Evolutionary conservation across 1,284 basidiomycete genomes (phyloP).

Genomic region (Rhodotorula mucilaginosa): DNA sequence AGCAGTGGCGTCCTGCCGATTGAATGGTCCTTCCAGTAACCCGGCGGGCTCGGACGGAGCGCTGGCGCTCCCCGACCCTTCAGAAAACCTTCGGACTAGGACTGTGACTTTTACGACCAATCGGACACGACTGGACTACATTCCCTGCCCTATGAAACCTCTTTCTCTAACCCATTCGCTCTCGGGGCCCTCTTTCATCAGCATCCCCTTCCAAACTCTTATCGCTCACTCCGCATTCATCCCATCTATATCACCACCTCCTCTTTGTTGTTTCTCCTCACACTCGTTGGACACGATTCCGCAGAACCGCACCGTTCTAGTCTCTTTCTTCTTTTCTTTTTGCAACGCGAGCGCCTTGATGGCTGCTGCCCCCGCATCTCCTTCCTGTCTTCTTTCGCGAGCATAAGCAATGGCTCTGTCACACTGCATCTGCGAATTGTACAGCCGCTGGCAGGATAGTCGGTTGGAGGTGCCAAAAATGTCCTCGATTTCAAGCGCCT

Average conservation of each 20-base stretch:
- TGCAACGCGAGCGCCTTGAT: constrained; percentile 9
- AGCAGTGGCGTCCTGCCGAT: constrained; percentile 59
- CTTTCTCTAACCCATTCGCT: not conserved
- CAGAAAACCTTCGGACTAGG: too few relatives aligned
- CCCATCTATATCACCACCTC: not conserved
- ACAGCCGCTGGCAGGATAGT: not conserved
- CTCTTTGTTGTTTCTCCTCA: constrained; percentile 2
- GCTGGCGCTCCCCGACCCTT: not conserved
- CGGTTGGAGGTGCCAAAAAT: not conserved
- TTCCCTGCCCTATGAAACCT: not conserved
- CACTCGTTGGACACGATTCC: not conserved
- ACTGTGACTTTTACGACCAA: too few relatives aligned
- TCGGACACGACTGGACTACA: too few relatives aligned
- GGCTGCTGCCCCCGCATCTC: not conserved
- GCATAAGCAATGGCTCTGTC: not conserved
- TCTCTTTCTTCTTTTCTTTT: not conserved
- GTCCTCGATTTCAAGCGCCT: not conserved
- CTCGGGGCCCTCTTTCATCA: not conserved
- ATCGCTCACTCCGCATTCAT: not conserved
- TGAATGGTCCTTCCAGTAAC: not conserved
- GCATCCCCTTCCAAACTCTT: not conserved
- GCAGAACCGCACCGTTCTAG: not conserved
- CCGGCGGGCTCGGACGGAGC: not conserved
- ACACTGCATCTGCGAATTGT: not conserved
- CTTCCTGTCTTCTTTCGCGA: not conserved